These are phyloP conservation scores for Kodamaea nitidulidarum DNA, from an alignment of 805 yeast genomes.

Conservation along the genomic window DNA sequence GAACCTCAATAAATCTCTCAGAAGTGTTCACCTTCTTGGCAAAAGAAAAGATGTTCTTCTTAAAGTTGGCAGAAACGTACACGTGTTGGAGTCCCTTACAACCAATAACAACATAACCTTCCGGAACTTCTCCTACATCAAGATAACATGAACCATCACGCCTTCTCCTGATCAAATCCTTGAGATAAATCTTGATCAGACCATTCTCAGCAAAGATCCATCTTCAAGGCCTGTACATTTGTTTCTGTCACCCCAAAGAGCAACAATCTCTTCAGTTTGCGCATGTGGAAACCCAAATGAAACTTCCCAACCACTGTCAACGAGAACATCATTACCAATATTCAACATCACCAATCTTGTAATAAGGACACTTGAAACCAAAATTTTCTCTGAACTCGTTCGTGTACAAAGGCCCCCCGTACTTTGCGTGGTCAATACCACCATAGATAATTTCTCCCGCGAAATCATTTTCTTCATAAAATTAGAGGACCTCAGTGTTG, in stretches of 20 bases:
- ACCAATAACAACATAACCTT: neutral
- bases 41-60: neutral
- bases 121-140: neutral
- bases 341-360: neutral
- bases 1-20: no score
- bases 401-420: constrained; percentile 14
- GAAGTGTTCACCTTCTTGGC: neutral
- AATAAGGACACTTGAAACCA: neutral
- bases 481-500: constrained; percentile 53
- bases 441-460: constrained; percentile 14
- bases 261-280: neutral
- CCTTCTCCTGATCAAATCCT: constrained; percentile 1
- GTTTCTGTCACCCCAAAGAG: neutral
- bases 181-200: neutral
- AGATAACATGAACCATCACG: neutral
- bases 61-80: neutral
- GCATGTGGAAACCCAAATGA: neutral
- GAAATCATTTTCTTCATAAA: constrained; percentile 45
- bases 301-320: constrained; percentile 1
- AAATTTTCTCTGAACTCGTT: neutral
- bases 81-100: neutral
- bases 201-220: neutral
- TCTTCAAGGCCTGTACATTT: neutral
- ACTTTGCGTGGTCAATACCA: constrained; percentile 13
- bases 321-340: neutral